Conservation (phyloP, 1,139 yeast species). For the Petasospora fabianii region DNA sequence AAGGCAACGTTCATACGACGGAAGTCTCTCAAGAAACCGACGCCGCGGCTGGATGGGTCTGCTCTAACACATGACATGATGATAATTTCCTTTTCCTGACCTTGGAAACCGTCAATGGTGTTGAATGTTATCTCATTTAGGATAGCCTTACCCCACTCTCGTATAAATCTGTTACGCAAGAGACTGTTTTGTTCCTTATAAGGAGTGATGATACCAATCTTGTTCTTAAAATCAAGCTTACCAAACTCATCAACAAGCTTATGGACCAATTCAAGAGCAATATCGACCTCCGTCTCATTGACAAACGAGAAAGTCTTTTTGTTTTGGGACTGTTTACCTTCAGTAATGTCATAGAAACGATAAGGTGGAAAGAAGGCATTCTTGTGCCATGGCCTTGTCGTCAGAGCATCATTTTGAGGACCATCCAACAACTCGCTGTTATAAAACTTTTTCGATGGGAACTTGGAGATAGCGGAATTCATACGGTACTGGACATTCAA, state of each 20-base stretch:
- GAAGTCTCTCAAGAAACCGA: constrained; percentile 85
- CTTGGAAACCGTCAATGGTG: constrained; percentile 97
- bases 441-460: constrained; percentile 86
- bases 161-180: constrained; percentile 53
- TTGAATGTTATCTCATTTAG: constrained; percentile 76
- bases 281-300: constrained; percentile 65
- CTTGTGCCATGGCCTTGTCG: constrained; percentile 74
- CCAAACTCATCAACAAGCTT: constrained; percentile 50
- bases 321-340: constrained; percentile 63
- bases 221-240: constrained; percentile 55
- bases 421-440: constrained; percentile 73
- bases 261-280: constrained; percentile 68
- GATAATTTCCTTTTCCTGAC: constrained; percentile 94
- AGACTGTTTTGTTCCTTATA: constrained; percentile 80
- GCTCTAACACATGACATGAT: constrained; percentile 95
- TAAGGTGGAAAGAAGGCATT: constrained; percentile 61
- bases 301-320: constrained; percentile 63
- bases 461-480: constrained; percentile 88
- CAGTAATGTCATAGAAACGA: constrained; percentile 67
- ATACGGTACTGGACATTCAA: constrained; percentile 96
- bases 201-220: constrained; percentile 90
- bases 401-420: constrained; percentile 55
- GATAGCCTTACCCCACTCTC: constrained; percentile 60
- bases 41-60: constrained; percentile 48
- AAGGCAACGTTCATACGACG: constrained; percentile 95